Evolutionary conservation across 306 rosid species (phyloP), one percentile per base, ranked within the genome.

Genomic region (Cicer pinnatifidum): DNA sequence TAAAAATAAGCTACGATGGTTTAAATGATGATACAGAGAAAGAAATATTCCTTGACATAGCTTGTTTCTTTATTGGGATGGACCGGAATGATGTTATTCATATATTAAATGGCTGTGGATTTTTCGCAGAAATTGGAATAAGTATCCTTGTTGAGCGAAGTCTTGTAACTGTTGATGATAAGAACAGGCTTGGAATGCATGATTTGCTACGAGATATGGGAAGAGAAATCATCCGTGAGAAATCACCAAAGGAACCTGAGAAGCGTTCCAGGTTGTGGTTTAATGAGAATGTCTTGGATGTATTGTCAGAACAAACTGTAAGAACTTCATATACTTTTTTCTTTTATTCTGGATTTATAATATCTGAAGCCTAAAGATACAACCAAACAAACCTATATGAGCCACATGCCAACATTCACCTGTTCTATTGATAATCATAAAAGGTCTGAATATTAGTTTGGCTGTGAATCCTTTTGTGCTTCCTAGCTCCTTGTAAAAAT

Each of bases 21-120:
- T 61, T 61, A 61, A 61, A n/a, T 37, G 45, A 61, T 37, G 67
- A 61, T n/a, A 38, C 11, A 1, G 45, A n/a, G 67, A 61, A 13
- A 38, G 11, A n/a, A 7, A 61, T 61, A 37, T 61, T 61, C 46
- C 67, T 61, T 35, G 67, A 61, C 46, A 61, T 61, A 35, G 67
- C 46, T 61, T 37, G 6, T 61, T 61, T 61, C 46, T 61, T 61
- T 35, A 61, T 61, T 13, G 67, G 46, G 20, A 61, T 61, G 23
- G 67, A 61, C 20, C 6, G 45, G 38, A 38, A 61, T n/a, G 67
- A 61, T 61, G 67, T 61, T 61, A 37, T 13, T 2, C 20, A n/a
- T n/a, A 38, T 61, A 61, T 61, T 61, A 38, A 37, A 61, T 35
- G 23, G 46, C 3, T 61, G 67, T 37, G 23, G 46, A 61, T 20